Percentiles rank a stretch among this genome's conserved stretches.
phyloP scores from a whole-genome alignment of 179 eudicot genomes.

The Heliamphora pulchella region DNA sequence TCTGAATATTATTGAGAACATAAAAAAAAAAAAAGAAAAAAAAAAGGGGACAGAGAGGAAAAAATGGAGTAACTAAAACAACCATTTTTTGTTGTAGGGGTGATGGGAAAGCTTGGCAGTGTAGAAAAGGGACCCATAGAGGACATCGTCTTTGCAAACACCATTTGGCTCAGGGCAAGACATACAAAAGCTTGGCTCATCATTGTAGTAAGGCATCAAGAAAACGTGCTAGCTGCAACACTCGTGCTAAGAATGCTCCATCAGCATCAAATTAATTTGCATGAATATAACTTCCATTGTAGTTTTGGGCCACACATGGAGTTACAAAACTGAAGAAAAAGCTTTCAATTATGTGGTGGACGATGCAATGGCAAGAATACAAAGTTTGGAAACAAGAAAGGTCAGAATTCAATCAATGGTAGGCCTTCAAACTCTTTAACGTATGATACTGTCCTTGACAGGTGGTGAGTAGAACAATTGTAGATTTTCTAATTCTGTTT shows the following conservation, averaged over 20 bases:
- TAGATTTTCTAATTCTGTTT: too few relatives aligned
- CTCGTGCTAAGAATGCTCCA: neutral
- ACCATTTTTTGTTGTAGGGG: constrained; percentile 15
- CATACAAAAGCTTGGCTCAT: neutral
- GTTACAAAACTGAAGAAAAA: too few relatives aligned
- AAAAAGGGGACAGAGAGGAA: neutral
- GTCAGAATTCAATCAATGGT: too few relatives aligned
- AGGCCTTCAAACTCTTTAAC: too few relatives aligned
- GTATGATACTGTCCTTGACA: too few relatives aligned
- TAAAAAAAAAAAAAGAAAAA: neutral
- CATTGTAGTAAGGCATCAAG: neutral
- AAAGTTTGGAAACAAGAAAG: too few relatives aligned
- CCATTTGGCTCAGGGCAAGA: constrained; percentile 12
- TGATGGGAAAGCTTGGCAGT: constrained; percentile 27
- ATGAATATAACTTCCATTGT: neutral
- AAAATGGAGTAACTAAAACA: neutral
- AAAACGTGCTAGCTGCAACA: neutral
- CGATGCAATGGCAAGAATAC: too few relatives aligned
- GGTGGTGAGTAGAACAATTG: too few relatives aligned
- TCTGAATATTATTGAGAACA: neutral
- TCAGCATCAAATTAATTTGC: neutral
- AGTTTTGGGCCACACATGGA: neutral
- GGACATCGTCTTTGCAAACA: constrained; percentile 25
- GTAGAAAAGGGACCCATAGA: constrained; percentile 14
- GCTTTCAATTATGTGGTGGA: too few relatives aligned